Evolutionary conservation across 805 yeast species (phyloP), one percentile per base, ranked within the genome.

Genomic region (Wickerhamiella sorbophila): DNA sequence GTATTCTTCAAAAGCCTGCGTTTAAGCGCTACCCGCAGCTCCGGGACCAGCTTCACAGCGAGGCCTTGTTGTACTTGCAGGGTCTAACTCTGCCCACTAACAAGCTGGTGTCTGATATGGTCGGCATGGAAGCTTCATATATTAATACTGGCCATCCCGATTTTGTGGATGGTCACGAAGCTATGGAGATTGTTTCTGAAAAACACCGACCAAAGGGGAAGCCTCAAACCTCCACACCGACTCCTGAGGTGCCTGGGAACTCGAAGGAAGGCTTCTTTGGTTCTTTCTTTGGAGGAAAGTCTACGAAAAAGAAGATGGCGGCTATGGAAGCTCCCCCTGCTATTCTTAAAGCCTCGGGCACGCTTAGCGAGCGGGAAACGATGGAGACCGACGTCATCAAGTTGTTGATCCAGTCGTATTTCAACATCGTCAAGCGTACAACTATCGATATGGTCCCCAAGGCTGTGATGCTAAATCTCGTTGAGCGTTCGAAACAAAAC

Each of bases 91-190:
- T 75, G 17, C 97, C 98, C 47, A 85, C 98, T 18, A 85, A 79
- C 58, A 71, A 72, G 41, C 83, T 91, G 55, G 95, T 87, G 33
- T 62, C 69, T 27, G 96, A 91, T 60, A 71, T 91, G 45, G 85
- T 91, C 52, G 67, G 63, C 45, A 69, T 94, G 46, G 98, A 91
- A 63, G 88, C 87, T 56, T 79, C 94, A 3, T 91, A 91, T 62
- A 86, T 91, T 52, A 91, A 91, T 63, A 91, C 98, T 4, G 97
- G 95, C 2, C 98, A 91, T 58, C 96, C 97, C 3, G 97, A 91
- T 60, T 74, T 91, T 56, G 71, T 91, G 53, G 87, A 83, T 60
- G 98, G 98, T 37, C 79, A 94, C 27, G 87, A 81, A 56, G 97
- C 97, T 4, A 80, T 88, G 91, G 77, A 82, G 4, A 77, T 85